phyloP scores from a whole-genome alignment of 202 grass and related monocot species.

The Brachypodium distachyon region DNA sequence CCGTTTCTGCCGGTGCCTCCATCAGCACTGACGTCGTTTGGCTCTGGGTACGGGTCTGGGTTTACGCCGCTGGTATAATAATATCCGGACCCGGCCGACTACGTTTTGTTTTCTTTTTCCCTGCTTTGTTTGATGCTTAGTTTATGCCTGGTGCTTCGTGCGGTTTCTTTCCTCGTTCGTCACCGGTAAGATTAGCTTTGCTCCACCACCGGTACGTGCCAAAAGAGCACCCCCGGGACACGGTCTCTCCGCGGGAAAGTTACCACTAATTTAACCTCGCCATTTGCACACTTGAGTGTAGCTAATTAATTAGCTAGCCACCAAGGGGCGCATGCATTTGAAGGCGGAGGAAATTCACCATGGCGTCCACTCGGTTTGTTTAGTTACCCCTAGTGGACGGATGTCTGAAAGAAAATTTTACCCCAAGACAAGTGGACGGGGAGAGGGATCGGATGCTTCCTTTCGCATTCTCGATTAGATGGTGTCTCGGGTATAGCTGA shows the following conservation, averaged over 20 bases:
- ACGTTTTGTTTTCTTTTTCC: not conserved
- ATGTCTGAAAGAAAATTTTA: too few relatives aligned
- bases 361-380: not conserved
- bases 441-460: constrained; percentile 31
- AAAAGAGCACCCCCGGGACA: constrained; percentile 11
- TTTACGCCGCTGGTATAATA: not conserved
- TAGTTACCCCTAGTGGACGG: not conserved
- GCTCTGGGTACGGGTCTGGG: not conserved
- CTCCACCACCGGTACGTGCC: constrained; percentile 25
- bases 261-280: constrained; percentile 16
- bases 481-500: not conserved
- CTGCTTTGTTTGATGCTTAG: not conserved
- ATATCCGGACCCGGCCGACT: not conserved
- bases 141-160: constrained; percentile 33
- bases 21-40: constrained; percentile 18
- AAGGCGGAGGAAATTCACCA: not conserved
- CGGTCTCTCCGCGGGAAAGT: constrained; percentile 27
- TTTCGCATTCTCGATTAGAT: not conserved
- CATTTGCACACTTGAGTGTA: too few relatives aligned
- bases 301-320: not conserved
- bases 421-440: too few relatives aligned
- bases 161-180: constrained; percentile 13
- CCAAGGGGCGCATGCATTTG: too few relatives aligned
- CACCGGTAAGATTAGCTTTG: not conserved
- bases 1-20: not conserved